Conservation (phyloP, 1,284 basidiomycete species). For the Schizopora paradoxa region DNA sequence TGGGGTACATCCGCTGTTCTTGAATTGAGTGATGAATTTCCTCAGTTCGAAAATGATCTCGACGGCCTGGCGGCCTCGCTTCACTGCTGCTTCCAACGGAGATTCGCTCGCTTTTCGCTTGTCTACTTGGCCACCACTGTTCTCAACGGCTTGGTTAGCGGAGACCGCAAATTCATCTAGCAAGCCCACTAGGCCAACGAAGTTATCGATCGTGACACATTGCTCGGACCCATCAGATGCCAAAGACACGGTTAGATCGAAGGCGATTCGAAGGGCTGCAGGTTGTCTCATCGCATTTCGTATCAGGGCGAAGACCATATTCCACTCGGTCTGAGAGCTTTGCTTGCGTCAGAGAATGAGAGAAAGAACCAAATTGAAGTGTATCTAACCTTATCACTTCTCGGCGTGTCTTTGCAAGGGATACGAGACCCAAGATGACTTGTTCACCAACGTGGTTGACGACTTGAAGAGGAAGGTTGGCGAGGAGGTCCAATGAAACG, state of each 20-base stretch:
- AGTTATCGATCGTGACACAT: slow-evolving; percentile 74
- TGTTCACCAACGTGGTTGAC: slow-evolving; percentile 89
- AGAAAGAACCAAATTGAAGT: background rate
- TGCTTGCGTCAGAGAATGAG: slow-evolving; percentile 12
- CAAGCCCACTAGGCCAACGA: slow-evolving; percentile 72
- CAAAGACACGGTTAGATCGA: slow-evolving; percentile 68
- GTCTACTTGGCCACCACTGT: slow-evolving; percentile 46
- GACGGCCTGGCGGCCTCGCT: slow-evolving; percentile 78
- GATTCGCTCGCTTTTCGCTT: slow-evolving; percentile 46
- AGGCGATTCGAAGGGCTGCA: slow-evolving; percentile 83
- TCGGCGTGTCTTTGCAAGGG: slow-evolving; percentile 72
- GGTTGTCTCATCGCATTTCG: slow-evolving; percentile 81
- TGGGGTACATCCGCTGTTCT: slow-evolving; percentile 42
- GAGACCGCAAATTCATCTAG: slow-evolving; percentile 84
- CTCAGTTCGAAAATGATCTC: slow-evolving; percentile 75
- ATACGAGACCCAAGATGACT: slow-evolving; percentile 77
- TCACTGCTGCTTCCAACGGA: slow-evolving; percentile 42
- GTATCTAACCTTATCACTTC: slow-evolving; percentile 59
- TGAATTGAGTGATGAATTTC: slow-evolving; percentile 52
- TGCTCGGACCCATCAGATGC: slow-evolving; percentile 53
- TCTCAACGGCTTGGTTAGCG: slow-evolving; percentile 59
- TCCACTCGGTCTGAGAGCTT: slow-evolving; percentile 94
- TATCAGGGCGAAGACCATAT: slow-evolving; percentile 86
- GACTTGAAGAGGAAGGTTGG: slow-evolving; percentile 71
- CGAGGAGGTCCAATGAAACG: slow-evolving; percentile 86